These are phyloP conservation scores for Pseudophaeomoniella oleicola DNA, from an alignment of 2,329 filamentous ascomycete genomes.

Conservation along the genomic window DNA sequence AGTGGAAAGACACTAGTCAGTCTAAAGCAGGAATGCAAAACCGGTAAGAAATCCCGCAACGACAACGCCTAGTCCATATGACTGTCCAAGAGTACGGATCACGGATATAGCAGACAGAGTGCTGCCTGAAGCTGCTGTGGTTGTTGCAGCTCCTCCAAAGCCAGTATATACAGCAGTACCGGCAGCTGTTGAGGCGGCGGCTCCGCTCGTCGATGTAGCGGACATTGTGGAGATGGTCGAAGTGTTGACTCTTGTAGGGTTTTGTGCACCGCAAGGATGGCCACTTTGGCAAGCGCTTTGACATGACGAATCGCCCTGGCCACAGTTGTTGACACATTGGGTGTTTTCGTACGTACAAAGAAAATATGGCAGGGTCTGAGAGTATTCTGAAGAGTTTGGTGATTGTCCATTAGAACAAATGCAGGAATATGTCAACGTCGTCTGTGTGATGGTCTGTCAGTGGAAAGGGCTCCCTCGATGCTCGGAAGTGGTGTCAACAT, in stretches of 20 bases:
- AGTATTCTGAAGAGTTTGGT: slow-evolving; percentile 48
- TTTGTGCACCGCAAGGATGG: slow-evolving; percentile 47
- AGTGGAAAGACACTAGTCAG: too few species aligned
- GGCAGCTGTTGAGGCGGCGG: slow-evolving; percentile 13
- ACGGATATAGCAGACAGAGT: slow-evolving; percentile 15
- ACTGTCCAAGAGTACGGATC: slow-evolving; percentile 37
- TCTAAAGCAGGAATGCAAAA: slow-evolving; percentile 38
- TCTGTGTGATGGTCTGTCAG: slow-evolving; percentile 12
- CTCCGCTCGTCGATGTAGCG: slow-evolving; percentile 18
- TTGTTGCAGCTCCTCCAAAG: slow-evolving; percentile 21
- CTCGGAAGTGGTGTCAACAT: slow-evolving; percentile 6
- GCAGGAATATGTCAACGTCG: slow-evolving; percentile 39
- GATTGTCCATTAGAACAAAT: slow-evolving; percentile 37
- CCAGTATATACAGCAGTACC: slow-evolving; percentile 27
- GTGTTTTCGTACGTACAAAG: slow-evolving; percentile 43
- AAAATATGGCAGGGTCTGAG: slow-evolving; percentile 48
- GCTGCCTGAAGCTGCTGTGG: slow-evolving; percentile 7
- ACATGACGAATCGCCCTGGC: slow-evolving; percentile 31
- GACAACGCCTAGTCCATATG: slow-evolving; percentile 41
- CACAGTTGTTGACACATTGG: slow-evolving; percentile 38
- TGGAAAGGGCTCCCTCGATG: background rate
- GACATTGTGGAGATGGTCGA: slow-evolving; percentile 24
- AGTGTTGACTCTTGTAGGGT: slow-evolving; percentile 39
- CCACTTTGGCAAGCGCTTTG: slow-evolving; percentile 34
- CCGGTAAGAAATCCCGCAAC: slow-evolving; percentile 42